A percentile compares a stretch with the other conserved stretches of the same genome.
Conservation (phyloP, 2,329 filamentous ascomycete species). For the Aspergillus sojae region DNA sequence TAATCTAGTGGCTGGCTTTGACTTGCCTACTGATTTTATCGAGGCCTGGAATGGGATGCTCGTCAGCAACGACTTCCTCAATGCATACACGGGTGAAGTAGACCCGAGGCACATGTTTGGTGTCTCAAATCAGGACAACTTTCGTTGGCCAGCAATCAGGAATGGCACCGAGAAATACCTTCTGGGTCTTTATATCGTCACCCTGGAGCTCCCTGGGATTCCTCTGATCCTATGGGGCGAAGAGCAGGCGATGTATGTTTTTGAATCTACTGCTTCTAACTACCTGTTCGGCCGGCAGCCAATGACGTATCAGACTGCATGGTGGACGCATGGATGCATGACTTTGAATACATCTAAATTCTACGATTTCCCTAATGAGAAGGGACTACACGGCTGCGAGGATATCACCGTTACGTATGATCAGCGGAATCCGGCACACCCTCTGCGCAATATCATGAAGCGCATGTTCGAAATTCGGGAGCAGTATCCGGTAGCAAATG, state of each 20-base stretch:
- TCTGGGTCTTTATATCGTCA: slow-evolving; percentile 61
- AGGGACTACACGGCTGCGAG: slow-evolving; percentile 57
- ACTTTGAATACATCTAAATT: slow-evolving; percentile 59
- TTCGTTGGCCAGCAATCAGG: slow-evolving; percentile 63
- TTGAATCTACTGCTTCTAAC: slow-evolving; percentile 66
- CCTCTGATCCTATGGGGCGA: slow-evolving; percentile 68
- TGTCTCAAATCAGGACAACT: slow-evolving; percentile 67
- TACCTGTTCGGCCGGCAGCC: slow-evolving; percentile 68
- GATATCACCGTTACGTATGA: slow-evolving; percentile 62
- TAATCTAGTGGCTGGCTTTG: slow-evolving; percentile 56
- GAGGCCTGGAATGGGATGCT: slow-evolving; percentile 60
- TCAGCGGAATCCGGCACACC: slow-evolving; percentile 64
- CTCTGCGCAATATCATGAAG: slow-evolving; percentile 63
- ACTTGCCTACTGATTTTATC: slow-evolving; percentile 58
- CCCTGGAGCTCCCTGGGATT: slow-evolving; percentile 63
- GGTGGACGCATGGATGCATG: slow-evolving; percentile 69
- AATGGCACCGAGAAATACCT: slow-evolving; percentile 61
- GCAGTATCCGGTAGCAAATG: slow-evolving; percentile 61
- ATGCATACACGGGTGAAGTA: slow-evolving; percentile 62
- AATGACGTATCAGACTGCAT: slow-evolving; percentile 63
- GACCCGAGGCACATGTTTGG: slow-evolving; percentile 68
- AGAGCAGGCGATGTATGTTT: slow-evolving; percentile 65
- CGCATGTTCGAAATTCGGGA: slow-evolving; percentile 63
- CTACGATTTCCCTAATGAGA: slow-evolving; percentile 59
- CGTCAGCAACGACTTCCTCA: slow-evolving; percentile 61